Evolutionary conservation across 1,284 basidiomycete species (phyloP).

Genomic region (Irpex sp.): DNA sequence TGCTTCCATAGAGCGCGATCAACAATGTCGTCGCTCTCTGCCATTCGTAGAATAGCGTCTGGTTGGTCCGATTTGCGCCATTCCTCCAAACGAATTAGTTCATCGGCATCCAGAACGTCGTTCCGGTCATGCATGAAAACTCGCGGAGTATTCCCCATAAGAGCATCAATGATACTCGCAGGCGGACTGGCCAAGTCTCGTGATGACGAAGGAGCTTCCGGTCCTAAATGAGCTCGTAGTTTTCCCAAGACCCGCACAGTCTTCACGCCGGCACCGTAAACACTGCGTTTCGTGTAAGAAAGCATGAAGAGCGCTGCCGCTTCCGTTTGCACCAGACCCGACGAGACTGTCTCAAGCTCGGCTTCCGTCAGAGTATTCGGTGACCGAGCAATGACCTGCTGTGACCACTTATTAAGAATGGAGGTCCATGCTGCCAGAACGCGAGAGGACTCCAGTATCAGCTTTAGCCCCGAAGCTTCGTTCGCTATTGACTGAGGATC

Average conservation of each 20-base stretch:
- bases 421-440: constrained; percentile 75
- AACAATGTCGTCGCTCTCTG: constrained; percentile 59
- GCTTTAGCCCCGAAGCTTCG: constrained; percentile 60
- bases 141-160: constrained; percentile 43
- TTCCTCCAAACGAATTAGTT: constrained; percentile 55
- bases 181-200: constrained; percentile 23
- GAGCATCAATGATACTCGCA: constrained; percentile 43
- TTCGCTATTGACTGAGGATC: constrained; percentile 64
- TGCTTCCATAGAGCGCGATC: constrained; percentile 73
- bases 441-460: constrained; percentile 62
- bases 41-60: constrained; percentile 58
- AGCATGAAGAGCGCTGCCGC: constrained; percentile 78
- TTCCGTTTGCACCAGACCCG: constrained; percentile 60
- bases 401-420: constrained; percentile 70
- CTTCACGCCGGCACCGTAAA: constrained; percentile 58
- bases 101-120: constrained; percentile 58
- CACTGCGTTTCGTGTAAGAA: constrained; percentile 50
- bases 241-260: constrained; percentile 51
- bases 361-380: constrained; percentile 35
- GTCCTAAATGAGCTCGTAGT: constrained; percentile 39
- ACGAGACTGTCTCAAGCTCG: constrained; percentile 33
- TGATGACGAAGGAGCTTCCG: constrained; percentile 26
- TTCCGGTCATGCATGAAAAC: constrained; percentile 60
- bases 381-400: constrained; percentile 40
- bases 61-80: constrained; percentile 53